Evolutionary conservation across 2,329 filamentous ascomycete species (phyloP), one percentile per base, ranked within the genome.

Genomic region (Magnaporthales sp.): DNA sequence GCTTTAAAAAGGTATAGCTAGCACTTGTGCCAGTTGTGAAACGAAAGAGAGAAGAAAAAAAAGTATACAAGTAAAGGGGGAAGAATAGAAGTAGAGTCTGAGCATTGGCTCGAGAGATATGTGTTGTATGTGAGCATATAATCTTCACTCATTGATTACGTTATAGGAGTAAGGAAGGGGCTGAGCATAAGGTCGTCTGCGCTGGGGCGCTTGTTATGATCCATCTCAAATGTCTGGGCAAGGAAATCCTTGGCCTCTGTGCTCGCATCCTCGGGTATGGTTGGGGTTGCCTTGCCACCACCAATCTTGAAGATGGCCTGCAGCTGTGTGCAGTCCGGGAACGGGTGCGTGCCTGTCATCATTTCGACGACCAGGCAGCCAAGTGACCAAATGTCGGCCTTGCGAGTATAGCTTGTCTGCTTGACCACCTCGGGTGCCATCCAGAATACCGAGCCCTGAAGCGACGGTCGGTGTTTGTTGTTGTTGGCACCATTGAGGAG

Each of bases 291-390:
- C 77, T 92, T 91, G 71, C 90, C 89, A 70, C 91, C 93, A 54
- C 93, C 93, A 75, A 99, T 98, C 81, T 97, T 97, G 84, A 99
- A 99, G 74, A 99, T 97, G 68, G 95, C 95, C 77, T 99, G 95
- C 69, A 99, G 83, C 78, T 99, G 96, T 68, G 92, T 96, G 81
- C 93, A 97, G 79, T 97, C 94, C 0, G 95, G 95, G 83, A 97
- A 97, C 1, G 95, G 95, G 76, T 98, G 95, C 61, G 88, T 91
- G 67, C 95, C 95, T 13, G 95, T 98, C 84, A 98, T 97, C 95
- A 99, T 99, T 81, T 99, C 95, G 27, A 99, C 94, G 15, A 99
- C 92, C 65, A 99, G 83, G 76, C 95, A 99, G 38, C 95, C 95
- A 27, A 99, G 86, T 62, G 92, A 97, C 95, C 95, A 99, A 72